Base-by-base conservation (phyloP, 192 early-diverging fungal species). In the Backusella australiensis region DNA sequence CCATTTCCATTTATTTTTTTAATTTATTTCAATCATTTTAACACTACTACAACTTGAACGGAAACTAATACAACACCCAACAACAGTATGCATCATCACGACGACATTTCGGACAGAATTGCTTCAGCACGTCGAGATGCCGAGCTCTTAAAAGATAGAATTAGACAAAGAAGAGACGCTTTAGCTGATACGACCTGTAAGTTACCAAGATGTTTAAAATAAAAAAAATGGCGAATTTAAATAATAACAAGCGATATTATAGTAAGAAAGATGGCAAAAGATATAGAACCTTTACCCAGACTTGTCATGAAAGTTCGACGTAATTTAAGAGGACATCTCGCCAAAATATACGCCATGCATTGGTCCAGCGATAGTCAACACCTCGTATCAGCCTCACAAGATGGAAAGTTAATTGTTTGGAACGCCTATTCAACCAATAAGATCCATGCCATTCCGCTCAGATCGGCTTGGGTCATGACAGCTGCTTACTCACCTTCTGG, bases 391-490 rank as follows among this genome's bases (percentile, higher is more conserved):
- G 96, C 97, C 32, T 99, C 97, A 78, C 97, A 99, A 88, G 97
- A 99, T 84, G 96, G 97, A 70, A 99, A 98, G 83, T 89, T 99
- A 38, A 99, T 99, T 74, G 96, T 99, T 35, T 99, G 97, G 96
- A 97, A 99, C 80, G 96, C 96, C 49, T 97, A 94, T 80, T 94
- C 95, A 59, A 98, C 97, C 72, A 99, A 99, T 88, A 99, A 99
- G 84, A 93, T 98, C 59, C 96, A 98, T 81, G 97, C 97, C n/a
- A 97, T 99, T 77, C 96, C 97, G 2, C 85, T 99, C 67, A 93
- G 96, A 14, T 99, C 97, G 1, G 98, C 97, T 19, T 99, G 97
- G 97, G 97, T 99, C 77, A 99, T 99, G 97, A 99, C 97, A 35
- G 96, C 96, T 77, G 96, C 97, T 4, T 99, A 98, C 75, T 96